Base-by-base conservation (phyloP, 148 eudicot species). In the Cornus suecica region DNA sequence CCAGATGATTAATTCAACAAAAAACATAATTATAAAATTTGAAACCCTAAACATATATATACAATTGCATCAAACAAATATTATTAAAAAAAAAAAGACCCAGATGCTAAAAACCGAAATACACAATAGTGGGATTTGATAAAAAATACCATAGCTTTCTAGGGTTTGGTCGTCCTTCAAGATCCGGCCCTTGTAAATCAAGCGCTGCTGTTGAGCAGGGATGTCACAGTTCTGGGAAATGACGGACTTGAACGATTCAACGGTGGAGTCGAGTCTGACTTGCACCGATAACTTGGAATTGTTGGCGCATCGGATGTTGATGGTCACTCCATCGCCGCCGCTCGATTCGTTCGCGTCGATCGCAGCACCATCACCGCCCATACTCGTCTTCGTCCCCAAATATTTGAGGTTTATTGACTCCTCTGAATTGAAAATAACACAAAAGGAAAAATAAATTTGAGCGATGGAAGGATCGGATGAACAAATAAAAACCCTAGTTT, bases 271-370 rank as follows among this genome's bases (percentile, higher is more conserved):
- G 65, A 86, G 80, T 5, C 22, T 62, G 51, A 61, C 67, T 37
- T 77, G 79, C 26, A 86, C 88, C 22, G 83, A n/a, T 68, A 86
- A 86, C 75, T 83, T 86, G 2, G 79, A 76, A 31, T 83, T 81
- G 76, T 81, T 83, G 2, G 86, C 76, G 72, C 86, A 83, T 15
- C 86, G 80, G 52, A 86, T 58, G 72, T 81, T 69, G 45, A 83
- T 27, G 15, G 26, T 78, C 18, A 86, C 86, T 7, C 6, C 72
- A 9, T 41, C 81, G 65, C 68, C 78, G 14, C 1, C 67, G 27
- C 48, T 65, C 51, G 70, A 48, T 51, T 63, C 70, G 63, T 26
- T 13, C 2, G 69, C 29, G 61, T 45, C 77, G 14, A 64, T 34
- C 42, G 45, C 11, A 14, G 32, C 71, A 30, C 74, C 65, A 14